Evolutionary conservation across 129 eudicot species (phyloP), one percentile per base, ranked within the genome.

Genomic region (Deinandra increscens): DNA sequence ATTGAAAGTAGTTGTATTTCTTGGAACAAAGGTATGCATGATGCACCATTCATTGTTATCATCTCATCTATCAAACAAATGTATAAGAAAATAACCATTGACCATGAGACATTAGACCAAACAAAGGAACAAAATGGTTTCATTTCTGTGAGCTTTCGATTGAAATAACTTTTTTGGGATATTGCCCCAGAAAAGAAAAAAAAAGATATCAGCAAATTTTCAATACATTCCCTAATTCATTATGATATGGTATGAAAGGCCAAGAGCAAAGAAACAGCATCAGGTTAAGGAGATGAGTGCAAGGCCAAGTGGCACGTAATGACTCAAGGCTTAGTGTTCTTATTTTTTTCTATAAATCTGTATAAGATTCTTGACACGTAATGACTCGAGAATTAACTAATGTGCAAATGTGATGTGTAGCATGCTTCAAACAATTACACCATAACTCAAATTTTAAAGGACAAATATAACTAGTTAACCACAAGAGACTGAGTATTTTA

Each of bases 361-460:
- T 29, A 71, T 60, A 61, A 23, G 38, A 20, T 49, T 73, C 31
- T 19, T 12, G 36, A 62, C 19, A 61, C 34, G 49, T 49, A 51
- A 34, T 5, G 13, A 67, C n/a, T 67, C 48, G 26, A 46, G 60
- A 50, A 62, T 20, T 49, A 50, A 38, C 31, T 37, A 39, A 73
- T 2, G 70, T 36, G 48, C 20, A 13, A 39, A 64, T 54, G 38
- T 39, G 26, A 64, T 41, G 12, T 15, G 5, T 22, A 64, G 34
- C 54, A 64, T 23, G 64, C 56, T 64, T 74, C 77, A 61, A 61
- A 48, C 17, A 61, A 51, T 63, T 17, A 63, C 26, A 61, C 43
- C 18, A 64, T 6, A 63, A 38, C 49, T 49, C 41, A 62, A 62
- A 48, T 15, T 12, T 49, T 31, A 61, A 49, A 73, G 62, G 51